Evolutionary conservation across 257 asterid species (phyloP).

Genomic region (Solanum pinnatisectum): DNA sequence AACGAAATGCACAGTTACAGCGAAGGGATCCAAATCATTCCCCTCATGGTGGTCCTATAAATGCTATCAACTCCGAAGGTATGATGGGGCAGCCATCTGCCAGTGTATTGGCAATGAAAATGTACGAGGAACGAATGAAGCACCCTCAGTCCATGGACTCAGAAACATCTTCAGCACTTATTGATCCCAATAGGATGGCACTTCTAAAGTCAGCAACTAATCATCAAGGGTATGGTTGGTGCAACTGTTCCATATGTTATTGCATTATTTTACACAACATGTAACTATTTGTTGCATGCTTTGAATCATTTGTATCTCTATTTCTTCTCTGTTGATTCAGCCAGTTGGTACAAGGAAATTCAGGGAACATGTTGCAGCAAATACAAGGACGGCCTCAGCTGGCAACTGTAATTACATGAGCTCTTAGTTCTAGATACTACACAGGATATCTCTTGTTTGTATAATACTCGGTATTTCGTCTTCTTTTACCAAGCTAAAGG

Average conservation of each 20-base stretch:
- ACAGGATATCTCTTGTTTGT: not conserved
- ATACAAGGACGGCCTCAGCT: slow-evolving; percentile 92
- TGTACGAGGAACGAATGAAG: slow-evolving; percentile 93
- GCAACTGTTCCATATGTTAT: not conserved
- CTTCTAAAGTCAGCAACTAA: slow-evolving; percentile 81
- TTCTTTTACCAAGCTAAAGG: not conserved
- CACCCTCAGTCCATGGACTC: slow-evolving; percentile 88
- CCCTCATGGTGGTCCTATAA: slow-evolving; percentile 76
- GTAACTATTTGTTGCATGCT: not conserved
- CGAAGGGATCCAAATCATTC: slow-evolving; percentile 81
- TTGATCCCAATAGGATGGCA: slow-evolving; percentile 92
- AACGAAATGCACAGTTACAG: slow-evolving; percentile 73
- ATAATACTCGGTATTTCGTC: not conserved
- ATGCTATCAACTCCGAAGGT: slow-evolving; percentile 72
- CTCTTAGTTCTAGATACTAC: not conserved
- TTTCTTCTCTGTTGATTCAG: slow-evolving; percentile 40
- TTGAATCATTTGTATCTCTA: not conserved
- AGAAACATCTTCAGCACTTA: slow-evolving; percentile 64
- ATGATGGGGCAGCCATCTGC: slow-evolving; percentile 96
- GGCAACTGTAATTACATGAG: slow-evolving; percentile 43
- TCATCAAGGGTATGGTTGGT: slow-evolving; percentile 61
- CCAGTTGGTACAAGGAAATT: slow-evolving; percentile 82
- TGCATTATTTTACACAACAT: not conserved
- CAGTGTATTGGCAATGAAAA: slow-evolving; percentile 86
- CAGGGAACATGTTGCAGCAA: slow-evolving; percentile 93